Percentiles rank a stretch among this genome's conserved stretches.
phyloP scores from a whole-genome alignment of 768 basidiomycete genomes.

The Naematelia encephala region DNA sequence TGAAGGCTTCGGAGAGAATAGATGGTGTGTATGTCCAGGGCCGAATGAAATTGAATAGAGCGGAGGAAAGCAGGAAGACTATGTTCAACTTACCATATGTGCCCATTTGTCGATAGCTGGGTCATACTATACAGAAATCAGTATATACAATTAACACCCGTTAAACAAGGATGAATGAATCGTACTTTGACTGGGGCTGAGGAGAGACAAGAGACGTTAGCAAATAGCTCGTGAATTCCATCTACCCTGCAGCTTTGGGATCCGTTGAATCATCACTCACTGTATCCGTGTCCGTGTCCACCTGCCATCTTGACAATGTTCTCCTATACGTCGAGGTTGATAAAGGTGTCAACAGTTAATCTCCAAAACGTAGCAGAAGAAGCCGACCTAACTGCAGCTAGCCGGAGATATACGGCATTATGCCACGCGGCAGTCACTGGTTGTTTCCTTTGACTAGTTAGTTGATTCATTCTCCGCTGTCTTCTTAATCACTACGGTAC shows the following conservation, averaged over 20 bases:
- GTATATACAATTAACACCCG: neutral
- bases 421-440: neutral
- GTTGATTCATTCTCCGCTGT: too few species aligned
- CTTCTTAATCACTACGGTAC: neutral
- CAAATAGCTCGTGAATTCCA: too few species aligned
- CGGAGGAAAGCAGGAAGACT: too few species aligned
- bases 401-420: neutral
- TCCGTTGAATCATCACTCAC: too few species aligned
- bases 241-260: too few species aligned
- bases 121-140: slow-evolving; percentile 52
- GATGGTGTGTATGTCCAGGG: too few species aligned
- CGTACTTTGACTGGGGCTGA: slow-evolving; percentile 28
- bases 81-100: slow-evolving; percentile 55
- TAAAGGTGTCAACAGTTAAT: neutral
- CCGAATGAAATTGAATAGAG: too few species aligned
- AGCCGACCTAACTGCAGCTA: neutral
- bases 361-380: too few species aligned
- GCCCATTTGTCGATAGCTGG: slow-evolving; percentile 62
- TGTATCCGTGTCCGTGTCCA: slow-evolving; percentile 57
- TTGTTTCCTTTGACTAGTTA: neutral
- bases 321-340: neutral
- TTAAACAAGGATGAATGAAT: neutral
- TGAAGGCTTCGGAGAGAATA: too few species aligned
- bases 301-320: slow-evolving; percentile 58
- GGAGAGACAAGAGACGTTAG: slow-evolving; percentile 1